Conservation (phyloP, 805 yeast genomes). For the Komagataella phaffii region DNA sequence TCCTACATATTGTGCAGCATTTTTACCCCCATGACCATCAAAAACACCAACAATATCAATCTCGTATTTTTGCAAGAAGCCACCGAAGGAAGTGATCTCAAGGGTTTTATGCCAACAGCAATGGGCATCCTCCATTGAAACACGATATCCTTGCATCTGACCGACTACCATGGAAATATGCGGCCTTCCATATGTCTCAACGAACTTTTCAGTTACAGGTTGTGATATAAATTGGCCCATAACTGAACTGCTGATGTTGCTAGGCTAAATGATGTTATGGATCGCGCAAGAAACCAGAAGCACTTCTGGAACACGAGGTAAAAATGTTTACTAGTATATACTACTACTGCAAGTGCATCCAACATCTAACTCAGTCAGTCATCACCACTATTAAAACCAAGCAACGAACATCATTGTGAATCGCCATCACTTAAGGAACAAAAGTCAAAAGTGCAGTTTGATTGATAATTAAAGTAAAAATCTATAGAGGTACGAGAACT, state of each 20-base stretch:
- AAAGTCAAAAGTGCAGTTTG: too few species aligned
- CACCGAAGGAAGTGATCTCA: conserved; percentile 6
- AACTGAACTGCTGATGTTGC: neutral
- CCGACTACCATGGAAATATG: conserved; percentile 24
- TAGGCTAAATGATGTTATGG: neutral
- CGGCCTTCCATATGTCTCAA: conserved; percentile 24
- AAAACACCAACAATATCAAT: conserved; percentile 48
- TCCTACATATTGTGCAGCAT: conserved; percentile 41
- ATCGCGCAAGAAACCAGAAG: neutral
- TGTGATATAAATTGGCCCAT: conserved; percentile 73
- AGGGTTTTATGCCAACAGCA: conserved; percentile 10
- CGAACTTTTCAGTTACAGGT: conserved; percentile 56
- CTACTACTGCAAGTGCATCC: neutral
- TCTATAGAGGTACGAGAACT: too few species aligned
- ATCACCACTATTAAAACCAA: neutral
- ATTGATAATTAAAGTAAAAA: neutral
- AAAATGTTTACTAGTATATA: too few species aligned
- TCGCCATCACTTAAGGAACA: neutral
- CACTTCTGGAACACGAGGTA: neutral
- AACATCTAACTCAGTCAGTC: neutral
- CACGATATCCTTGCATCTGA: conserved; percentile 67
- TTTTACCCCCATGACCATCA: conserved; percentile 75
- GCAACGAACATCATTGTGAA: neutral
- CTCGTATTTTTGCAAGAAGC: conserved; percentile 17
- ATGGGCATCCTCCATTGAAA: conserved; percentile 69